Conservation (phyloP, 352 stramenopile genomes). For the Pythium insidiosum region DNA sequence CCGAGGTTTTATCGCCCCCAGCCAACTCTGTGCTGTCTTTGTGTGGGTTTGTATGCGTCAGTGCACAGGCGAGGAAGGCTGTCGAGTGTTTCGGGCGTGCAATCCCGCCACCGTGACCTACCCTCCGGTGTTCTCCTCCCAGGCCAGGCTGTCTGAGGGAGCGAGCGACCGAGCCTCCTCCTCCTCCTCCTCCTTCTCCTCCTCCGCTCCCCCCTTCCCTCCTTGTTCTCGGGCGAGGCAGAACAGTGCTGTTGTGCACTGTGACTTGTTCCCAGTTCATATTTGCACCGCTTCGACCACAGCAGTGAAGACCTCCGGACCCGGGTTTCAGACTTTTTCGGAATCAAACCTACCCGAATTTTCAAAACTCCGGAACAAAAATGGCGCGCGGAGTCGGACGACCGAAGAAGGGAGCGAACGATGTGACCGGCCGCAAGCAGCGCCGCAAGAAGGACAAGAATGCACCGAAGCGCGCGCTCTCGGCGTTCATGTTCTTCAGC, state of each 20-base stretch:
- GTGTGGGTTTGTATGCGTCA: constrained; percentile 18
- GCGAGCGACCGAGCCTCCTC: too few species aligned
- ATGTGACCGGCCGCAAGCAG: constrained; percentile 62
- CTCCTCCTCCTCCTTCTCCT: constrained; percentile 1
- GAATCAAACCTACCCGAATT: constrained; percentile 53
- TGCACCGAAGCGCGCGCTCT: constrained; percentile 83
- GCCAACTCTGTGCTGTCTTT: background rate
- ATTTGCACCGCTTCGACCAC: constrained; percentile 48
- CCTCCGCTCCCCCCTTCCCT: constrained; percentile 1
- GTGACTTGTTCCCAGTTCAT: constrained; percentile 51
- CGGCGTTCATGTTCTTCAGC: constrained; percentile 89
- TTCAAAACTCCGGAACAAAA: constrained; percentile 18
- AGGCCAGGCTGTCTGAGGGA: too few species aligned
- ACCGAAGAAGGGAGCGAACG: constrained; percentile 57
- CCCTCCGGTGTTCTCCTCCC: too few species aligned
- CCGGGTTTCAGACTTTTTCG: constrained; percentile 24
- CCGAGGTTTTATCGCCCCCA: constrained; percentile 16
- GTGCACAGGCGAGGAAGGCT: background rate
- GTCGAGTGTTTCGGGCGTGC: constrained; percentile 19
- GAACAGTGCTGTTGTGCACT: constrained; percentile 19
- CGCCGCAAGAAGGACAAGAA: constrained; percentile 91
- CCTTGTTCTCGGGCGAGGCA: constrained; percentile 23
- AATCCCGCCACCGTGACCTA: constrained; percentile 7
- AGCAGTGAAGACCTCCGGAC: constrained; percentile 12
- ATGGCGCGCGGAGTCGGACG: constrained; percentile 63